phyloP scores from a whole-genome alignment of 139 green algal species.

The Auxenochlorella pyrenoidosa region DNA sequence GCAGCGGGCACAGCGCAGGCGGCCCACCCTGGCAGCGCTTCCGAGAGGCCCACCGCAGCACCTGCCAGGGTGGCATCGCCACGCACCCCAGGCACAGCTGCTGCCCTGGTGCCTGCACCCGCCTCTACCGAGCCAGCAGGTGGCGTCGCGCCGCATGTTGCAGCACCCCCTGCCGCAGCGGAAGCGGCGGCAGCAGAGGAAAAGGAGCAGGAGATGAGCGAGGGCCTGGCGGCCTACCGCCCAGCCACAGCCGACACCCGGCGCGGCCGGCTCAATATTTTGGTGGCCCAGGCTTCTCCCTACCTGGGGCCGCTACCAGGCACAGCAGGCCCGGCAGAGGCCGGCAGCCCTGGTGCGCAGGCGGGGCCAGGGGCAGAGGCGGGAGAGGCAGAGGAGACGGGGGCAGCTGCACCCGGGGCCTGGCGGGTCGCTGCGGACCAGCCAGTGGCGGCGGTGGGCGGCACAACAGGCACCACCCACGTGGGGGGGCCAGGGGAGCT shows the following conservation, averaged over 20 bases:
- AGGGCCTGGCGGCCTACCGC: background rate
- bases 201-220: background rate
- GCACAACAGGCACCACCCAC: background rate
- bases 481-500: background rate
- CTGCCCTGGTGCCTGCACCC: too few species aligned
- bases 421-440: background rate
- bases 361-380: background rate
- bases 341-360: background rate
- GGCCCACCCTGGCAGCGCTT: too few species aligned
- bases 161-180: too few species aligned
- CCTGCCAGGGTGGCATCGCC: too few species aligned
- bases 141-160: too few species aligned
- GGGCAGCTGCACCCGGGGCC: background rate
- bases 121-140: too few species aligned
- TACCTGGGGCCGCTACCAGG: background rate
- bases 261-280: background rate
- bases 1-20: too few species aligned
- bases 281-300: background rate
- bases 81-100: too few species aligned
- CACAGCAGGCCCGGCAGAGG: background rate
- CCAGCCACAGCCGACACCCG: background rate
- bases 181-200: background rate
- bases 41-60: too few species aligned
- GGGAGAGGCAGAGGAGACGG: background rate
- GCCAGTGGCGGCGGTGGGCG: constrained; percentile 8